These are phyloP conservation scores for Mikania micrantha DNA, from an alignment of 129 eudicot genomes.

Conservation along the genomic window DNA sequence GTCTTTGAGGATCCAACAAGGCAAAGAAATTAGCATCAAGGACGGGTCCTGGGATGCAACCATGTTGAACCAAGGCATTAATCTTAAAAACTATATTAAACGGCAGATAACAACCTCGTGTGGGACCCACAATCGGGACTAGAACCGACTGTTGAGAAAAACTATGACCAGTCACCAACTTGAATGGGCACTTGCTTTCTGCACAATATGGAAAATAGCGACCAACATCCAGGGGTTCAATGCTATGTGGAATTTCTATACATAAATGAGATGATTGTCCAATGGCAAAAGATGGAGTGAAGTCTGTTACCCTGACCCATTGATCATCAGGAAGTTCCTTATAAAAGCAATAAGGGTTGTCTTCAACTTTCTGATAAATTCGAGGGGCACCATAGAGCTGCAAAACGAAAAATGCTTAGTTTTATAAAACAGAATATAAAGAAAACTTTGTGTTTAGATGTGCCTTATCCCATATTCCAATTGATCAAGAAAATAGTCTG, in stretches of 20 bases:
- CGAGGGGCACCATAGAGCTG: slow-evolving; percentile 78
- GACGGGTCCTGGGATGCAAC: slow-evolving; percentile 73
- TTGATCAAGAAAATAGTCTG: background rate
- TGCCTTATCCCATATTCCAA: background rate
- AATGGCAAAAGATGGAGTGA: slow-evolving; percentile 46
- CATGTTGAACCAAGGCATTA: slow-evolving; percentile 64
- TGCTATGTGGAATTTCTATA: slow-evolving; percentile 46
- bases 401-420: background rate
- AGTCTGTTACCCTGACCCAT: slow-evolving; percentile 77
- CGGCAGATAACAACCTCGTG: slow-evolving; percentile 40
- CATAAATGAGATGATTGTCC: slow-evolving; percentile 82
- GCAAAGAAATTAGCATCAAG: slow-evolving; percentile 46
- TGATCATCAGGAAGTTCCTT: slow-evolving; percentile 58
- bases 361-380: slow-evolving; percentile 35
- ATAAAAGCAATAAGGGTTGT: slow-evolving; percentile 24
- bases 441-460: background rate
- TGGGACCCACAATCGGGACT: slow-evolving; percentile 65
- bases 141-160: slow-evolving; percentile 39
- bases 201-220: slow-evolving; percentile 44
- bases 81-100: slow-evolving; percentile 53
- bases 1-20: slow-evolving; percentile 51
- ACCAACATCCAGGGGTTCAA: slow-evolving; percentile 40
- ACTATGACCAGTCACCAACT: slow-evolving; percentile 33
- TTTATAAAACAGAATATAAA: background rate
- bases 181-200: slow-evolving; percentile 37